These are phyloP conservation scores for Suillus occidentalis DNA, from an alignment of 768 basidiomycete species.

Conservation along the genomic window DNA sequence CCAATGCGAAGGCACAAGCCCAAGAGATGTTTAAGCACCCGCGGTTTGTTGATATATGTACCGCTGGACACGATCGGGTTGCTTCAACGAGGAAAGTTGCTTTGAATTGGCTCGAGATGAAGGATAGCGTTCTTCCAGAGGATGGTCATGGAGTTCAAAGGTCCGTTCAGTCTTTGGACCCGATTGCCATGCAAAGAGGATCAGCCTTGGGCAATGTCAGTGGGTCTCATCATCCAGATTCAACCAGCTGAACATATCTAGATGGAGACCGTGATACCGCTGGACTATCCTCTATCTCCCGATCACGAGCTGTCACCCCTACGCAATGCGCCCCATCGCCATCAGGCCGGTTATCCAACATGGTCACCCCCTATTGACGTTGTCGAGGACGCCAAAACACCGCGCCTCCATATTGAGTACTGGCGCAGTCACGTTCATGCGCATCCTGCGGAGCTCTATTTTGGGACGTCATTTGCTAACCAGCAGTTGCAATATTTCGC, in stretches of 20 bases:
- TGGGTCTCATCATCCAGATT: background rate
- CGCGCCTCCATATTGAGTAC: slow-evolving; percentile 11
- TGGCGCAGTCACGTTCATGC: slow-evolving; percentile 37
- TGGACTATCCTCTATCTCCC: slow-evolving; percentile 30
- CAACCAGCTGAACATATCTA: slow-evolving; percentile 14
- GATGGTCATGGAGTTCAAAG: background rate
- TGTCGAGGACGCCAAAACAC: background rate
- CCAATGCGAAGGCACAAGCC: slow-evolving; percentile 37
- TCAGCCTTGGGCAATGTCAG: slow-evolving; percentile 40
- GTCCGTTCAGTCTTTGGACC: slow-evolving; percentile 12
- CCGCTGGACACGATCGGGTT: slow-evolving; percentile 23
- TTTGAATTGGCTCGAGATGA: slow-evolving; percentile 22
- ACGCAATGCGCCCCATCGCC: slow-evolving; percentile 19
- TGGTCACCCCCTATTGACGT: background rate
- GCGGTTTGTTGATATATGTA: slow-evolving; percentile 41
- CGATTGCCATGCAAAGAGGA: slow-evolving; percentile 21
- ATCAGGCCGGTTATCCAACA: slow-evolving; percentile 9
- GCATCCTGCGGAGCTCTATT: slow-evolving; percentile 47
- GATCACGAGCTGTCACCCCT: slow-evolving; percentile 16
- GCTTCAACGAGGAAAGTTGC: slow-evolving; percentile 25
- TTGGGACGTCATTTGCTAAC: slow-evolving; percentile 39
- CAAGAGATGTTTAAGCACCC: slow-evolving; percentile 39
- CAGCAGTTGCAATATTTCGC: slow-evolving; percentile 34
- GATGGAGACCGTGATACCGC: slow-evolving; percentile 38
- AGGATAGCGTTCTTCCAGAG: background rate